Base-by-base conservation (phyloP, 2,329 filamentous ascomycete species). In the Clonostachys solani region DNA sequence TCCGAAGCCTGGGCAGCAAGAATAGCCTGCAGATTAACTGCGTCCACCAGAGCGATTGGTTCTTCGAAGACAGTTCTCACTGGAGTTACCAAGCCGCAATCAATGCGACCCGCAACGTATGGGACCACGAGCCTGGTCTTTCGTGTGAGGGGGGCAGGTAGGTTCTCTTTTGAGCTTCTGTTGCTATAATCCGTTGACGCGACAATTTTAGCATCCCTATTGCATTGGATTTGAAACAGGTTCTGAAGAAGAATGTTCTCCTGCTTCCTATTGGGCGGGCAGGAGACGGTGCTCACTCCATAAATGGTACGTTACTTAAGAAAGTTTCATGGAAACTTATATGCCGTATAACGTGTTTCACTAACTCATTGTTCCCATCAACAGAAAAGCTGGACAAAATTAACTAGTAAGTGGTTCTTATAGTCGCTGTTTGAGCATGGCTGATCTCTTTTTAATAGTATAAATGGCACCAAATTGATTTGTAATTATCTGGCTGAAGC, bases 221-320 rank as follows among this genome's bases (percentile, higher is more conserved):
- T 45, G 99, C 94, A 8, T 74, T 99, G 60, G 97, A 91, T 2
- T 99, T 99, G 65, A 94, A 99, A 75, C 85, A 96, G 74, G 92
- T 94, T n/a, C 96, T 92, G 8, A 91, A 92, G 62, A 99, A 99
- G 85, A 99, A 97, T 62, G 92, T 97, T 40, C 74, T 99, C 49
- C 75, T 99, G 54, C 72, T 99, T 56, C 94, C 94, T 33, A 97
- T 99, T 94, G 94, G 94, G 41, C 95, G 89, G 75, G 95, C 89
- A 40, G 99, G 92, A 2, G 94, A 97, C 66, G 92, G 89, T 40
- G 94, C 94, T 7, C 94, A 99, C 73, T 96, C 90, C 33, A 95
- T 96, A 71, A 99, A 99, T 67, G 94, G 97, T 81, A 96, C 96
- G 80, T 77, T 99, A 48, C 94, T 99, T 68, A 91, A 91, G 80